These are phyloP conservation scores for Trichophyton mentagrophytes DNA, from an alignment of 2,329 filamentous ascomycete genomes.

Conservation along the genomic window DNA sequence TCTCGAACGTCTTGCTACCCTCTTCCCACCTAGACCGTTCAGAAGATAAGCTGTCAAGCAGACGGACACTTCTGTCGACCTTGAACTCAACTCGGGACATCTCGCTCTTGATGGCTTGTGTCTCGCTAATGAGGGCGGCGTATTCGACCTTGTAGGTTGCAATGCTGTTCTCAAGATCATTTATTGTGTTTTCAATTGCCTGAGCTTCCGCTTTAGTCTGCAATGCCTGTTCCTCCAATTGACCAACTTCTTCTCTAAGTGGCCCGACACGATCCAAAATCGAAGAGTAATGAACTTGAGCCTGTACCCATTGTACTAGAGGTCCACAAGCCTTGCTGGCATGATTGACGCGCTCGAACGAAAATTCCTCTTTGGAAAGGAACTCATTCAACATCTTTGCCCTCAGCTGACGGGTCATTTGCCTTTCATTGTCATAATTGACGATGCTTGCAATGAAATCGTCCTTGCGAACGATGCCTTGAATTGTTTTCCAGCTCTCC, in stretches of 20 bases:
- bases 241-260: slow-evolving; percentile 73
- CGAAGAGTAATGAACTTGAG: slow-evolving; percentile 95
- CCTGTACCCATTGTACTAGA: slow-evolving; percentile 90
- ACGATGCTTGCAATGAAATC: slow-evolving; percentile 98
- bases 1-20: slow-evolving; percentile 95
- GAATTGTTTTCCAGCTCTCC: slow-evolving; percentile 81
- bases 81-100: slow-evolving; percentile 97
- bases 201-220: slow-evolving; percentile 89
- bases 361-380: slow-evolving; percentile 86
- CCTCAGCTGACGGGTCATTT: slow-evolving; percentile 76
- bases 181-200: slow-evolving; percentile 79
- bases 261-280: slow-evolving; percentile 91
- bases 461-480: slow-evolving; percentile 75
- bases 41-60: slow-evolving; percentile 88
- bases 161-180: slow-evolving; percentile 75
- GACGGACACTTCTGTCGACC: slow-evolving; percentile 86
- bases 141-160: slow-evolving; percentile 94
- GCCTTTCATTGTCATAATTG: slow-evolving; percentile 86
- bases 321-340: slow-evolving; percentile 95
- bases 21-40: slow-evolving; percentile 91
- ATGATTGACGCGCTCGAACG: slow-evolving; percentile 88
- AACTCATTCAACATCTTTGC: slow-evolving; percentile 88
- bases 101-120: slow-evolving; percentile 90
- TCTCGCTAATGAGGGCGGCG: slow-evolving; percentile 88
- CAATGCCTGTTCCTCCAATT: slow-evolving; percentile 76